Conservation (phyloP, 1,284 basidiomycete species). For the Trametes pubescens region DNA sequence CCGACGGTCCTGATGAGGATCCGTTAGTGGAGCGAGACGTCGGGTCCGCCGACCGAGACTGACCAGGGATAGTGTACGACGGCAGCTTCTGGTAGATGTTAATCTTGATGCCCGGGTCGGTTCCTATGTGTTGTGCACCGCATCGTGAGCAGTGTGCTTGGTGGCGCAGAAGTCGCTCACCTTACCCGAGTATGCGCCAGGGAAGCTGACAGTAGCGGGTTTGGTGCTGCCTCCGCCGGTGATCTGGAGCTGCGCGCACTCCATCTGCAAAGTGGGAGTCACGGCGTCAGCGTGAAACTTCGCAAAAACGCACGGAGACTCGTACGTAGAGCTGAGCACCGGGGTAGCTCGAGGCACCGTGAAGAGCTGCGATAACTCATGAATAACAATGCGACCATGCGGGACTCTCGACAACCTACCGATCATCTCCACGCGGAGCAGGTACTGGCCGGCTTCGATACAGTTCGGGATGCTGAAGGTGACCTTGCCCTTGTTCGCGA, state of each 20-base stretch:
- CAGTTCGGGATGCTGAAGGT: slow-evolving; percentile 60
- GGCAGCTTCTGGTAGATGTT: slow-evolving; percentile 53
- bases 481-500: slow-evolving; percentile 62
- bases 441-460: slow-evolving; percentile 57
- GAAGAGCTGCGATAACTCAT: slow-evolving; percentile 44
- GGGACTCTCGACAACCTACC: slow-evolving; percentile 42
- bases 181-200: slow-evolving; percentile 53
- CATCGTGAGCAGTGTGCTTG: not conserved
- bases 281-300: not conserved
- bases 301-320: not conserved
- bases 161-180: not conserved
- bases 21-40: not conserved
- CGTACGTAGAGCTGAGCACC: slow-evolving; percentile 58
- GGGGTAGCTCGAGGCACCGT: slow-evolving; percentile 52
- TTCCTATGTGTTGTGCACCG: slow-evolving; percentile 34
- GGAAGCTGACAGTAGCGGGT: slow-evolving; percentile 59
- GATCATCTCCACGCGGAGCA: slow-evolving; percentile 61
- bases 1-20: slow-evolving; percentile 27
- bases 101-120: slow-evolving; percentile 54
- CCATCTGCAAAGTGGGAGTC: slow-evolving; percentile 47
- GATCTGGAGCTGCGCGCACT: slow-evolving; percentile 59
- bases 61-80: slow-evolving; percentile 53
- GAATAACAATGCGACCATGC: not conserved
- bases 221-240: slow-evolving; percentile 57
- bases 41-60: not conserved